Percentiles rank a stretch among this genome's conserved stretches.
These are phyloP conservation scores for Trichomonas gallinae DNA, from an alignment of 208 protist genomes.

Conservation along the genomic window DNA sequence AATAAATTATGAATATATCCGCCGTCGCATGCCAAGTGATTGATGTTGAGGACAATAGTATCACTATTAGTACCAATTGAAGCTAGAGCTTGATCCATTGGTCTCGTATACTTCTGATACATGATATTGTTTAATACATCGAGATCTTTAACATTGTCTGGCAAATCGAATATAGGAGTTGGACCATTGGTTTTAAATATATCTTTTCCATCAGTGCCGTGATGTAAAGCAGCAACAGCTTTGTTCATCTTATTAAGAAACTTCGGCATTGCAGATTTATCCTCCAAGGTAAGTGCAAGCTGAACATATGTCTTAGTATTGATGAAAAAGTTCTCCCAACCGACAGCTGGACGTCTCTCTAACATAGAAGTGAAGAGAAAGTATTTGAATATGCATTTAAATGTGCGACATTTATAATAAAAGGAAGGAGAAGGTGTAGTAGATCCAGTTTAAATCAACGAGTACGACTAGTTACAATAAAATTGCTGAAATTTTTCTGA, in stretches of 20 bases:
- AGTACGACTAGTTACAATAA: no score
- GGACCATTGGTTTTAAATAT: neutral
- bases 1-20: neutral
- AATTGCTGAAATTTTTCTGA: no score
- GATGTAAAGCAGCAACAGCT: neutral
- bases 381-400: no score
- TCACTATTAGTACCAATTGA: neutral
- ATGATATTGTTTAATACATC: neutral
- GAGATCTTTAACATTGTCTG: neutral
- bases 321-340: neutral
- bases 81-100: neutral
- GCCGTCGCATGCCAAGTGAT: neutral
- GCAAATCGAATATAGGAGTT: neutral
- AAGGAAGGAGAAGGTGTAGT: no score
- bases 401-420: no score
- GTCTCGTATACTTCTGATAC: neutral
- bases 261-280: neutral
- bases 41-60: neutral
- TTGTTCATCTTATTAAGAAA: neutral
- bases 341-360: neutral
- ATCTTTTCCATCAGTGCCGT: neutral
- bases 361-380: neutral
- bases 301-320: neutral
- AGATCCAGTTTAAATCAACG: no score
- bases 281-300: neutral